These are phyloP conservation scores for Ganoderma sp. DNA, from an alignment of 1,284 basidiomycete species.

Conservation along the genomic window DNA sequence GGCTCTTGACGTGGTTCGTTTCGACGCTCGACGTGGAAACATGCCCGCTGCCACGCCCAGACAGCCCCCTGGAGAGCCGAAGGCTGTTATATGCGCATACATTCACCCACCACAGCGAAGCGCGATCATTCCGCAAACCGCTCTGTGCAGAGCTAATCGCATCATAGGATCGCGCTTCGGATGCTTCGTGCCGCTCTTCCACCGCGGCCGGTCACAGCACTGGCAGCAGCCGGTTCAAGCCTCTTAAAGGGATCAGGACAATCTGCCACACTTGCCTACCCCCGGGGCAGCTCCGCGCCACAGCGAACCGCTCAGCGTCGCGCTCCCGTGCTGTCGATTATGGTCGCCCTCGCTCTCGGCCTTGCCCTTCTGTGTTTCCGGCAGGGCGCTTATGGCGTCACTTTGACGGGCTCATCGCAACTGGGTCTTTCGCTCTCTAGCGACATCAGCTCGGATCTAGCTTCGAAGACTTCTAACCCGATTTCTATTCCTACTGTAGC, in stretches of 20 bases:
- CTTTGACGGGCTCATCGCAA: background rate
- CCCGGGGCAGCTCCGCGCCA: background rate
- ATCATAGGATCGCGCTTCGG: background rate
- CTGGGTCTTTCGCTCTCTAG: background rate
- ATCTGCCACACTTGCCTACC: background rate
- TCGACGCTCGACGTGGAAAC: background rate
- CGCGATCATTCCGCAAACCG: background rate
- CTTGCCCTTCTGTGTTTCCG: constrained; percentile 10
- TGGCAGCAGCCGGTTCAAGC: background rate
- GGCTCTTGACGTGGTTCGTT: background rate
- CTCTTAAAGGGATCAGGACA: background rate
- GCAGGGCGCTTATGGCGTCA: background rate
- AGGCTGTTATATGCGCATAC: background rate
- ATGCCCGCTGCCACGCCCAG: background rate
- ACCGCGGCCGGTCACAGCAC: background rate
- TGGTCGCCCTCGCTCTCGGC: background rate
- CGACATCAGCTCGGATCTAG: background rate
- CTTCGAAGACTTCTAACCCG: background rate
- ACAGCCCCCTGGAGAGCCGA: background rate
- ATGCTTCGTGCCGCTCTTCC: constrained; percentile 2
- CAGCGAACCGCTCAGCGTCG: background rate
- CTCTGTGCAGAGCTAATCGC: background rate
- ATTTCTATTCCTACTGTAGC: background rate
- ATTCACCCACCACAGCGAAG: background rate
- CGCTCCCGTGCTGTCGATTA: background rate